A percentile compares a stretch with the other conserved stretches of the same genome.
phyloP scores from a whole-genome alignment of 73 alveolate species.

The Paraurostyla sp. region DNA sequence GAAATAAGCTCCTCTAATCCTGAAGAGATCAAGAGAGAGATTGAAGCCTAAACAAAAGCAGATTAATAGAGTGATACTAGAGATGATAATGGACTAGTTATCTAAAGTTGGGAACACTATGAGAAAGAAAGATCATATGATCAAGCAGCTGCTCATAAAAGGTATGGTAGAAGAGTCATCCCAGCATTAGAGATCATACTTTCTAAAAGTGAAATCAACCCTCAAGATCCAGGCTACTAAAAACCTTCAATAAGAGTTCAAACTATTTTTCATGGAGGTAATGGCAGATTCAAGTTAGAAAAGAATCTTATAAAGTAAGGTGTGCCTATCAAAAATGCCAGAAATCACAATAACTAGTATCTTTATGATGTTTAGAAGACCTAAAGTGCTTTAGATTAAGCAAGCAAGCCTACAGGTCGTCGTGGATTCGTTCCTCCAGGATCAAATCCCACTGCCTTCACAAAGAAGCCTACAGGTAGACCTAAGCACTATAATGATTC shows the following conservation, averaged over 20 bases:
- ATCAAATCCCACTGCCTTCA: too few species aligned
- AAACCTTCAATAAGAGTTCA: constrained; percentile 15
- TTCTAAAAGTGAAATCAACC: neutral
- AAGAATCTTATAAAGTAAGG: neutral
- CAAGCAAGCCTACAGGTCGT: too few species aligned
- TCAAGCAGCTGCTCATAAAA: too few species aligned
- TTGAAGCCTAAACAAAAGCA: neutral
- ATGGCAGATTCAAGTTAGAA: neutral
- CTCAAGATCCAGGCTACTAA: constrained; percentile 1
- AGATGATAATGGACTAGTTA: neutral
- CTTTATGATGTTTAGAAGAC: too few species aligned
- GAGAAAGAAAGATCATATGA: neutral
- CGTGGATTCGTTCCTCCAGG: too few species aligned
- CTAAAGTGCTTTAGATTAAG: too few species aligned
- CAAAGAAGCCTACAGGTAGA: too few species aligned
- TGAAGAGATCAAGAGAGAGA: neutral
- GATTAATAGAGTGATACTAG: neutral
- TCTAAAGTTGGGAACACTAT: neutral
- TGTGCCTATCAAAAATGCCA: neutral
- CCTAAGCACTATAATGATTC: too few species aligned
- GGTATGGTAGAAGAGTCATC: neutral
- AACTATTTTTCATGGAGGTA: constrained; percentile 19
- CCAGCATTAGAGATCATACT: constrained; percentile 1
- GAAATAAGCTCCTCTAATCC: too few species aligned
- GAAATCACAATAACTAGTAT: too few species aligned